Conservation (phyloP, 495 filamentous ascomycete species). For the Xylaria curta region DNA sequence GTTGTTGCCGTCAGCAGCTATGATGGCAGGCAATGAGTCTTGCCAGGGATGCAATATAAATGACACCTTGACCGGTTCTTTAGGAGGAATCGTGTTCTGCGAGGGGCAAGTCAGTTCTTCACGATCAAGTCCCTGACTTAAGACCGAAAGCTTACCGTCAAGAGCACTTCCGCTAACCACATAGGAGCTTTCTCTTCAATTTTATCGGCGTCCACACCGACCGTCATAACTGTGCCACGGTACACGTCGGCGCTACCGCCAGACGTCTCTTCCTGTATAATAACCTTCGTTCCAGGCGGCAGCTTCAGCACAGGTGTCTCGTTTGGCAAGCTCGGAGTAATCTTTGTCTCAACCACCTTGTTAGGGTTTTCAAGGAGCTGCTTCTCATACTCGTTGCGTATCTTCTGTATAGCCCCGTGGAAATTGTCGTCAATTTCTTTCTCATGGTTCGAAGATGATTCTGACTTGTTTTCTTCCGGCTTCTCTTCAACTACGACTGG, state of each 20-base stretch:
- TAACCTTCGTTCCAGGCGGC: constrained; percentile 79
- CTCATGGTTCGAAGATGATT: constrained; percentile 77
- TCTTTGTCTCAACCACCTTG: constrained; percentile 63
- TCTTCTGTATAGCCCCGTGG: constrained; percentile 76
- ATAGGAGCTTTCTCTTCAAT: constrained; percentile 85
- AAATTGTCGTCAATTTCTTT: constrained; percentile 85
- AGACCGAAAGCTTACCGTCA: constrained; percentile 60
- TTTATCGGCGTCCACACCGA: constrained; percentile 78
- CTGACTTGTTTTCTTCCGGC: constrained; percentile 62
- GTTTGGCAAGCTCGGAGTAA: constrained; percentile 77
- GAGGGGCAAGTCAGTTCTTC: constrained; percentile 31
- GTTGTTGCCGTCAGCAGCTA: constrained; percentile 73
- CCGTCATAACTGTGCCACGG: constrained; percentile 78
- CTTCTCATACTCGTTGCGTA: constrained; percentile 78
- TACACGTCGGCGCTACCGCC: constrained; percentile 93
- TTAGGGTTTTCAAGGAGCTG: constrained; percentile 62
- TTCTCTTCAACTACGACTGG: constrained; percentile 75
- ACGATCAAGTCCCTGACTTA: neutral
- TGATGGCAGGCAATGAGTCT: constrained; percentile 73
- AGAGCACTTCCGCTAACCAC: constrained; percentile 91
- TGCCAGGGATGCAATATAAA: constrained; percentile 89
- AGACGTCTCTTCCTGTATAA: constrained; percentile 93
- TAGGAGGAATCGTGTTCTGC: constrained; percentile 80
- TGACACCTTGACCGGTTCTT: constrained; percentile 92
- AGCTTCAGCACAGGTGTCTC: constrained; percentile 87